These are phyloP conservation scores for Barnettozyma pratensis DNA, from an alignment of 805 yeast genomes.

Conservation along the genomic window DNA sequence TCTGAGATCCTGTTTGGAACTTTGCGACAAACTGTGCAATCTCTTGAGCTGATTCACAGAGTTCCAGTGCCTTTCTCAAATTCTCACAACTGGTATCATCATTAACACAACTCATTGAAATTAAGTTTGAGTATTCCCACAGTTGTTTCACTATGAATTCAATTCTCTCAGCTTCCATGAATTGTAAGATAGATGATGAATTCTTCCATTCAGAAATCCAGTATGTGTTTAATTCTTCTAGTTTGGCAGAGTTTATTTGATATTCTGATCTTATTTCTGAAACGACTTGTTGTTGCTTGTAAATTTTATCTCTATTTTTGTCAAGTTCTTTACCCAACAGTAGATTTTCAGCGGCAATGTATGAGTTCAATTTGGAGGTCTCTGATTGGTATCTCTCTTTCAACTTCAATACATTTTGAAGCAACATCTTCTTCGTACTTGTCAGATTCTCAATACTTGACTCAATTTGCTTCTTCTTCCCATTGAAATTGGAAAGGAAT, in stretches of 20 bases:
- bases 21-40: conserved; percentile 46
- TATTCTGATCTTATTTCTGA: conserved; percentile 47
- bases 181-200: conserved; percentile 58
- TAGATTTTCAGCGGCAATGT: conserved; percentile 56
- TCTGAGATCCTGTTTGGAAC: conserved; percentile 61
- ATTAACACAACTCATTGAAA: conserved; percentile 71
- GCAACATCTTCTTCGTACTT: conserved; percentile 37
- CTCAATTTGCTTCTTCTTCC: conserved; percentile 53
- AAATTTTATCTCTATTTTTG: conserved; percentile 49
- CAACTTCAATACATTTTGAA: conserved; percentile 31
- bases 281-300: conserved; percentile 40
- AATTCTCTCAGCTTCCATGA: conserved; percentile 66
- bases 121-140: conserved; percentile 73
- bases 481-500: conserved; percentile 46
- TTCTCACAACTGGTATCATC: conserved; percentile 75
- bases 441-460: conserved; percentile 50
- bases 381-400: conserved; percentile 51
- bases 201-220: conserved; percentile 73
- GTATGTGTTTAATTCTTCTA: conserved; percentile 50
- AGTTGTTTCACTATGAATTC: conserved; percentile 63
- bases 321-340: conserved; percentile 73
- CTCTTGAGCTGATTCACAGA: conserved; percentile 59
- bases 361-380: conserved; percentile 53
- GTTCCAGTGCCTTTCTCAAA: conserved; percentile 62
- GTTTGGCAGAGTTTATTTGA: conserved; percentile 45